phyloP scores from a whole-genome alignment of 129 eudicot species.

The Escallonia herrerae region DNA sequence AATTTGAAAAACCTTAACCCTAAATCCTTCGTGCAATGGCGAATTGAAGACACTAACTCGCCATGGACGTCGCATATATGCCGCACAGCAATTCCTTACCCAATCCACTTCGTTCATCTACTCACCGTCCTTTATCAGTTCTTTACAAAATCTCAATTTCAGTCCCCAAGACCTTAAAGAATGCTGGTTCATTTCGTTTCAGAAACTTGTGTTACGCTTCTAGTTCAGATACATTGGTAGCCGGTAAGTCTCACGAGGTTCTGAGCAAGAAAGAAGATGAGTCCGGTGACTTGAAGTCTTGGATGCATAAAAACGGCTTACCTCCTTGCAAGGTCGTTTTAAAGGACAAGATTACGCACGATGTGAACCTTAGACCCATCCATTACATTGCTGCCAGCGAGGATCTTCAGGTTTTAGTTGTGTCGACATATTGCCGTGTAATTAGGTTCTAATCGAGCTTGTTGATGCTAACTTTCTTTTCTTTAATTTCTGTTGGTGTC shows the following conservation, averaged over 20 bases:
- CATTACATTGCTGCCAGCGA: slow-evolving; percentile 94
- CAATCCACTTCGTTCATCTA: slow-evolving; percentile 24
- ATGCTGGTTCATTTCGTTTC: slow-evolving; percentile 13
- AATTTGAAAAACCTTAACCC: slow-evolving; percentile 19
- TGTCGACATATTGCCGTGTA: not conserved
- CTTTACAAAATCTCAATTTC: slow-evolving; percentile 18
- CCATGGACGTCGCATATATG: slow-evolving; percentile 41
- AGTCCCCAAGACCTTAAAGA: slow-evolving; percentile 1
- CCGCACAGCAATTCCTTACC: slow-evolving; percentile 40
- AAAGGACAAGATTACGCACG: slow-evolving; percentile 53
- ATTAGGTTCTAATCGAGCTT: not conserved
- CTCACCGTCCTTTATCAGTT: slow-evolving; percentile 31
- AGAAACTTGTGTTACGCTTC: slow-evolving; percentile 51
- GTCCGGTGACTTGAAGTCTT: slow-evolving; percentile 54
- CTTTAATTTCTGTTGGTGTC: not conserved
- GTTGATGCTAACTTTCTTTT: not conserved
- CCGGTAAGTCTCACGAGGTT: slow-evolving; percentile 35
- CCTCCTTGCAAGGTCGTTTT: slow-evolving; percentile 84
- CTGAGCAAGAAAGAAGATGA: slow-evolving; percentile 33
- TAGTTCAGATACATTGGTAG: slow-evolving; percentile 51
- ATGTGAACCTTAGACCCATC: slow-evolving; percentile 42
- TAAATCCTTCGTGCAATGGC: not conserved
- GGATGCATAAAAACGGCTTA: slow-evolving; percentile 92
- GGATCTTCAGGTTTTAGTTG: slow-evolving; percentile 55
- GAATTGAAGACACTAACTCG: not conserved